Conservation (phyloP, 331 rosid species). For the Arachis monticola region DNA sequence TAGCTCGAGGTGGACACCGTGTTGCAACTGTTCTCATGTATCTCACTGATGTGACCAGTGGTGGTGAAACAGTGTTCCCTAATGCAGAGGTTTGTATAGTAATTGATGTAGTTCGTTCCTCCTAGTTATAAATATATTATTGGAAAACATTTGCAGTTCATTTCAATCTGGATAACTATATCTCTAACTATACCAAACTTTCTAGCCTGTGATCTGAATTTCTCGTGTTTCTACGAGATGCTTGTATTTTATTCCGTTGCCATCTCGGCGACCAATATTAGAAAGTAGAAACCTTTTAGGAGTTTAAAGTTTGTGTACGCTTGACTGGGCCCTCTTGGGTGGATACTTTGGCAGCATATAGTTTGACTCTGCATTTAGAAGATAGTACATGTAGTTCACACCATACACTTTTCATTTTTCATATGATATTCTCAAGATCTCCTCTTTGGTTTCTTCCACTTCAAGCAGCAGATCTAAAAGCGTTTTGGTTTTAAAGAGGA, state of each 20-base stretch:
- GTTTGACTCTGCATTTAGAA: not conserved
- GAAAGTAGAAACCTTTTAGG: conserved; percentile 7
- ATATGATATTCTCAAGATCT: conserved; percentile 8
- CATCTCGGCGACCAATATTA: not conserved
- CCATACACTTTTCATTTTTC: conserved; percentile 2
- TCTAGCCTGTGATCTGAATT: conserved; percentile 7
- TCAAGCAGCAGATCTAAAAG: not conserved
- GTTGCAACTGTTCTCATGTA: conserved; percentile 93
- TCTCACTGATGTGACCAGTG: conserved; percentile 76
- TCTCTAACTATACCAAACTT: not conserved
- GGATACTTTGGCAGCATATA: conserved; percentile 18
- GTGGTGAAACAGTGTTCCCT: conserved; percentile 99
- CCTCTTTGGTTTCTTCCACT: conserved; percentile 15
- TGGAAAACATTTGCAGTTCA: conserved; percentile 10
- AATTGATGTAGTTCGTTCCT: conserved; percentile 21
- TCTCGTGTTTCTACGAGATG: conserved; percentile 7
- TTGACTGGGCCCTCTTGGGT: conserved; percentile 5
- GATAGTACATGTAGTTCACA: not conserved
- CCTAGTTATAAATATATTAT: conserved; percentile 2
- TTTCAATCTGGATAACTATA: not conserved
- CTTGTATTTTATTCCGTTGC: conserved; percentile 14
- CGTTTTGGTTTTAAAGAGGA: conserved; percentile 14
- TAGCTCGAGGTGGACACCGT: conserved; percentile 95
- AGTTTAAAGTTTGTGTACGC: not conserved
- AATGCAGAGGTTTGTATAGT: conserved; percentile 77